Evolutionary conservation across 257 asterid species (phyloP).

Genomic region (Penstemon davidsonii): DNA sequence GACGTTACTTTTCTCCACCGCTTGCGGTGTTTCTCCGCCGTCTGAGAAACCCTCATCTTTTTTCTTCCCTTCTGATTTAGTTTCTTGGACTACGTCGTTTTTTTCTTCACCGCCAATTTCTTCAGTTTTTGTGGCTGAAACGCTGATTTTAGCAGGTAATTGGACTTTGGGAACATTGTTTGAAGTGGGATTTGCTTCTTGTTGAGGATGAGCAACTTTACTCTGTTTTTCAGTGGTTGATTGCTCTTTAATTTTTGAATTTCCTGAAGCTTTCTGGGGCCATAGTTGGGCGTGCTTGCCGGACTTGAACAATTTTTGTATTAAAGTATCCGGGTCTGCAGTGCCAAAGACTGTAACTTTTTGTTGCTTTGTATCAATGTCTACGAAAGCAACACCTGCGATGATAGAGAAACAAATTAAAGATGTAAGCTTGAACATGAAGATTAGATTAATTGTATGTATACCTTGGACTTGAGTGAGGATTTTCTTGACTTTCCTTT

Average conservation of each 20-base stretch:
- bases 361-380: constrained; percentile 63
- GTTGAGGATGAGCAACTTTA: not conserved
- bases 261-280: constrained; percentile 37
- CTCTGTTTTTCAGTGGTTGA: not conserved
- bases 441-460: not conserved
- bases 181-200: constrained; percentile 12
- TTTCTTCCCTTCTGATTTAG: constrained; percentile 38
- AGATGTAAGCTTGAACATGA: not conserved
- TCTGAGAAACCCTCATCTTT: constrained; percentile 33
- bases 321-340: constrained; percentile 40
- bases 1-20: constrained; percentile 31
- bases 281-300: constrained; percentile 63
- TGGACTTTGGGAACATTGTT: constrained; percentile 16
- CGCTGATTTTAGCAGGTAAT: constrained; percentile 14
- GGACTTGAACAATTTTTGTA: constrained; percentile 46
- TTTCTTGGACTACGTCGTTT: constrained; percentile 21
- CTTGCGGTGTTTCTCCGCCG: constrained; percentile 19
- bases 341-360: constrained; percentile 58
- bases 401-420: not conserved
- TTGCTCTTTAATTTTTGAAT: constrained; percentile 26
- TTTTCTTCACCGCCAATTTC: constrained; percentile 16
- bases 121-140: constrained; percentile 9
- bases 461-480: constrained; percentile 51
- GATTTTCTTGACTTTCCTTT: constrained; percentile 60
- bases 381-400: constrained; percentile 55